Evolutionary conservation across 106 monocot species (phyloP).

Genomic region (Cymbidium sinense): DNA sequence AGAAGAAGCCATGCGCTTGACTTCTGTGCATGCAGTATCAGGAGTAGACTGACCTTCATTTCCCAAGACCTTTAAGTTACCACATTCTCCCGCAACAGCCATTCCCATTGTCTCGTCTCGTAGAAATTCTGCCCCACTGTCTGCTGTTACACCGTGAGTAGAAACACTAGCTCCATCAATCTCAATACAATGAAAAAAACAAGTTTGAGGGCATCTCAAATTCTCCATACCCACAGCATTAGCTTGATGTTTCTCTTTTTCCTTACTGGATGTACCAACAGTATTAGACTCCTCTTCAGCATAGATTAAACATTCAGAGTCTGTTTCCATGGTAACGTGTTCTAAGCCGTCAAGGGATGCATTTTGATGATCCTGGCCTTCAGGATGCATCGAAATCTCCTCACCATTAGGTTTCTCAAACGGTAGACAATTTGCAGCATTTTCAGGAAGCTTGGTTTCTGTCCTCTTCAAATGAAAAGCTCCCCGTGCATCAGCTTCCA

Average conservation of each 20-base stretch:
- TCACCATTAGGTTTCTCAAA: conserved; percentile 3
- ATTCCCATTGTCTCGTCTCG: conserved; percentile 2
- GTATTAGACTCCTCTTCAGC: not conserved
- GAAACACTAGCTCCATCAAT: conserved; percentile 2
- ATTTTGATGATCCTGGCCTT: not conserved
- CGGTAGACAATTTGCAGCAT: not conserved
- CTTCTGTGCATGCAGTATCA: not conserved
- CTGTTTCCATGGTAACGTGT: not conserved
- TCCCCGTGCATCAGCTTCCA: not conserved
- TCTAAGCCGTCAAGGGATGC: not conserved
- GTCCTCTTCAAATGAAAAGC: not conserved
- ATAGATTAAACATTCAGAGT: not conserved
- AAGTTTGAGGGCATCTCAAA: conserved; percentile 14
- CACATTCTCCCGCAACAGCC: not conserved
- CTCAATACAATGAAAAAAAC: conserved; percentile 8
- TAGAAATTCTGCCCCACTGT: conserved; percentile 16
- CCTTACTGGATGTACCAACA: not conserved
- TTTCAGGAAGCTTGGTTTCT: not conserved
- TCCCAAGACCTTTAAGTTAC: conserved; percentile 3
- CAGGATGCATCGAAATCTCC: conserved; percentile 6
- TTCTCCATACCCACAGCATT: conserved; percentile 6
- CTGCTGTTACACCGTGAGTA: conserved; percentile 12
- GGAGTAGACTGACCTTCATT: conserved; percentile 1
- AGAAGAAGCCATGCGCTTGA: not conserved
- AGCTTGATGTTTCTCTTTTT: conserved; percentile 9